Base-by-base conservation (phyloP, 106 monocot genomes). In the Phalaenopsis aphrodite region DNA sequence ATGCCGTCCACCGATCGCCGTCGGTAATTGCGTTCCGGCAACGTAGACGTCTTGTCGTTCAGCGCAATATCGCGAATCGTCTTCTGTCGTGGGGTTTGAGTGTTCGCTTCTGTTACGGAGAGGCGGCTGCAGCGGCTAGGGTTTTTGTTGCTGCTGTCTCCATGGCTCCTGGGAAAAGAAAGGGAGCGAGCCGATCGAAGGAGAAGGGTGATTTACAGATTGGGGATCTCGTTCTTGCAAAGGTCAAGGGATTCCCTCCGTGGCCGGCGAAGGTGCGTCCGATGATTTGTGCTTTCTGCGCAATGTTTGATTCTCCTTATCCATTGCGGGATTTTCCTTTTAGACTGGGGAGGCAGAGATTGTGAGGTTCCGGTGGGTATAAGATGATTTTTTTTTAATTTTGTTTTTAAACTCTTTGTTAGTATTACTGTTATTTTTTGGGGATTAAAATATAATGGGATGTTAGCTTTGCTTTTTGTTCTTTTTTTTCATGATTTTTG, bases 211-310 rank as follows among this genome's bases (percentile, higher is more conserved):
- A 82, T 72, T 77, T 85, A 56, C 75, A 79, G 65, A 41, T 86
- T 38, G 89, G 89, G 3, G 89, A 86, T 84, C 82, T 89, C 69
- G 89, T 89, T 21, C 84, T 89, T 42, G 89, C 89, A 7, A 89
- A 81, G 81, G 86, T 89, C 58, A 86, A 86, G 86, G 89, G 89
- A 8, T 84, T 81, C 61, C 89, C 89, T 2, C 8, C 81, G 8
- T 89, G 89, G 89, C 89, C 89, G 1, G 89, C 89, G 37, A 84
- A 84, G 89, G 86, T 88, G 55, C 14, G 73, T 47, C 41, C 55
- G 52, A 23, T 84, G 2, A 23, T 66, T 75, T 67, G 39, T 19
- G 3, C 47, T n/a, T 72, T 61, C 39, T 67, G n/a, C 39, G 6
- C 49, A 23, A 49, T 49, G 8, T 46, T 76, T 49, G 30, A 48